These are phyloP conservation scores for Rozella allomycis DNA, from an alignment of 371 early-diverging fungal species.

Conservation along the genomic window DNA sequence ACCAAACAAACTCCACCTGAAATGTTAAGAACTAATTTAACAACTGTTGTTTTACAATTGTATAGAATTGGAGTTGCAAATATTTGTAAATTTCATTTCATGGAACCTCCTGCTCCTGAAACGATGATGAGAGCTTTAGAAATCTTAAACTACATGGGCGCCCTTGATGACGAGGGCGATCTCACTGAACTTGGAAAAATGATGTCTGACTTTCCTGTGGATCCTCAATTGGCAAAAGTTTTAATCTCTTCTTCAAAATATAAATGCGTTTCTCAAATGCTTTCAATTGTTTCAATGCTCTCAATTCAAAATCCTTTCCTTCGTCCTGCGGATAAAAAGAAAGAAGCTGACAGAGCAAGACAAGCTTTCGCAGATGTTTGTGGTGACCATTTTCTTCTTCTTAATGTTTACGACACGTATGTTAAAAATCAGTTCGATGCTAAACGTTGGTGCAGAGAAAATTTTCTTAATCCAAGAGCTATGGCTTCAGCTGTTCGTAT, in stretches of 20 bases:
- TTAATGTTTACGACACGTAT: slow-evolving; percentile 60
- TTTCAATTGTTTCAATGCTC: slow-evolving; percentile 76
- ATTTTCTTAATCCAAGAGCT: slow-evolving; percentile 65
- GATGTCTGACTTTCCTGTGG: slow-evolving; percentile 79
- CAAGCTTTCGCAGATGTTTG: slow-evolving; percentile 72
- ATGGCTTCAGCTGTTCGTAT: slow-evolving; percentile 9
- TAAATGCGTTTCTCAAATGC: slow-evolving; percentile 71
- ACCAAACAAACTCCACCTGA: slow-evolving; percentile 74
- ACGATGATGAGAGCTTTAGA: slow-evolving; percentile 62
- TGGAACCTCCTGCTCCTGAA: slow-evolving; percentile 81
- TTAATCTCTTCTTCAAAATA: slow-evolving; percentile 57
- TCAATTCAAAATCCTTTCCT: slow-evolving; percentile 73
- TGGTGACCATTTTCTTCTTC: slow-evolving; percentile 73
- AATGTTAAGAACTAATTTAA: slow-evolving; percentile 56
- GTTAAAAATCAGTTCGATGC: not conserved
- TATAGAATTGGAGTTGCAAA: slow-evolving; percentile 71
- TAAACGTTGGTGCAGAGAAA: slow-evolving; percentile 84
- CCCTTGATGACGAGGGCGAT: slow-evolving; percentile 53
- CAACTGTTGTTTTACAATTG: slow-evolving; percentile 57
- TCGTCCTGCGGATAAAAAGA: slow-evolving; percentile 64
- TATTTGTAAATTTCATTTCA: slow-evolving; percentile 76
- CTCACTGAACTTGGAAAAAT: slow-evolving; percentile 57
- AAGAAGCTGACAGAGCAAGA: slow-evolving; percentile 75
- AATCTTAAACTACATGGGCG: slow-evolving; percentile 69
- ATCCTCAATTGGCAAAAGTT: slow-evolving; percentile 66